Conservation (phyloP, 2,329 filamentous ascomycete genomes). For the Arthrobotrys sphaeroides region DNA sequence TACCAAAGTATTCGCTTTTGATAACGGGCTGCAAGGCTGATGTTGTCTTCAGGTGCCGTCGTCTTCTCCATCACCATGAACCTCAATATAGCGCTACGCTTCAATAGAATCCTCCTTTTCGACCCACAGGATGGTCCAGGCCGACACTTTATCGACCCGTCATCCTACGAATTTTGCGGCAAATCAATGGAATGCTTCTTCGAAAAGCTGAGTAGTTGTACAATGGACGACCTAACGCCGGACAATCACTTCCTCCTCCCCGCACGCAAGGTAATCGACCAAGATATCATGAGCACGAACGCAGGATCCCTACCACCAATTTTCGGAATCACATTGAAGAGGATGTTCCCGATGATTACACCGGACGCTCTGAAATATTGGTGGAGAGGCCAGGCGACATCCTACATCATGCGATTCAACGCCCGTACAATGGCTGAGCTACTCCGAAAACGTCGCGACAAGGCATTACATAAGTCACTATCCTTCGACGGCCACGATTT, state of each 20-base stretch:
- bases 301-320: conserved; percentile 47
- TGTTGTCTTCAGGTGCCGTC: conserved; percentile 40
- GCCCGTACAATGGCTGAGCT: conserved; percentile 49
- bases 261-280: conserved; percentile 2
- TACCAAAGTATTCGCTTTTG: background rate
- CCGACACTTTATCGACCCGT: conserved; percentile 52
- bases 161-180: conserved; percentile 40
- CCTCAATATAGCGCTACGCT: conserved; percentile 55
- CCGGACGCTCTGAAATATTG: conserved; percentile 55
- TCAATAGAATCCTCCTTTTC: conserved; percentile 54
- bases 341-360: conserved; percentile 53
- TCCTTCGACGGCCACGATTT: conserved; percentile 30
- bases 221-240: conserved; percentile 41
- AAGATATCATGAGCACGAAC: conserved; percentile 47
- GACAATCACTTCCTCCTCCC: conserved; percentile 39
- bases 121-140: conserved; percentile 52
- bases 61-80: conserved; percentile 51
- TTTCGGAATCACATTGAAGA: conserved; percentile 47
- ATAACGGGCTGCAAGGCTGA: no score
- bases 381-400: conserved; percentile 55
- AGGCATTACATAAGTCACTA: conserved; percentile 32
- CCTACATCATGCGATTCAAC: conserved; percentile 57
- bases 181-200: conserved; percentile 56
- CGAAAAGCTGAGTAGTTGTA: conserved; percentile 54
- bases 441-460: conserved; percentile 22